Evolutionary conservation across 345 rosid genomes (phyloP).

Genomic region (Bruguiera sexangula): DNA sequence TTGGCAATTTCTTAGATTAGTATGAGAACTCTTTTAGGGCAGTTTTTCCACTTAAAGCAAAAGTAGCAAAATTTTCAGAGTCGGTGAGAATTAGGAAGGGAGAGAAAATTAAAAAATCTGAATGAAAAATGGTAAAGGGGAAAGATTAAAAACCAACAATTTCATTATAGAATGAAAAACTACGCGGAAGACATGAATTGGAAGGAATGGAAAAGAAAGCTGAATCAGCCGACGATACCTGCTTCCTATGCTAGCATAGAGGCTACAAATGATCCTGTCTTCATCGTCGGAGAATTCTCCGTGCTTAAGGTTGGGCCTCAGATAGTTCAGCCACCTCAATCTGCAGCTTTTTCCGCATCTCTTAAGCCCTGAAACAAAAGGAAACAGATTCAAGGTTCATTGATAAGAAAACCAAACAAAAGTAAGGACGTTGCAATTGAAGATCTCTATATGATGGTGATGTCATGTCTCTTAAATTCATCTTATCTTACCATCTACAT

Average conservation of each 20-base stretch:
- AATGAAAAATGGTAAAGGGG: background rate
- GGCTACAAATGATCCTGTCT: conserved; percentile 32
- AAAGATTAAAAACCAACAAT: background rate
- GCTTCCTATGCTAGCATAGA: conserved; percentile 35
- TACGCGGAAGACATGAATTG: background rate
- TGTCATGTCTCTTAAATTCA: background rate
- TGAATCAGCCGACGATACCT: conserved; percentile 10
- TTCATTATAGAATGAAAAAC: background rate
- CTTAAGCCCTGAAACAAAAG: conserved; percentile 20
- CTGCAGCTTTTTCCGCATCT: conserved; percentile 38
- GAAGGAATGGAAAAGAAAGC: background rate
- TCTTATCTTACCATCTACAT: background rate
- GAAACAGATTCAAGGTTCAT: background rate
- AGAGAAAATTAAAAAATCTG: background rate
- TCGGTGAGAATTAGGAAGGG: no score
- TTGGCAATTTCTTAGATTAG: conserved; percentile 27
- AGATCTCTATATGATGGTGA: background rate
- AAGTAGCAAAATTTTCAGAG: background rate
- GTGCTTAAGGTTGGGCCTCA: conserved; percentile 33
- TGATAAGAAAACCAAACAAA: background rate
- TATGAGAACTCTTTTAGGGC: background rate
- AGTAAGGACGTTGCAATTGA: background rate
- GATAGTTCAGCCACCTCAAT: conserved; percentile 35
- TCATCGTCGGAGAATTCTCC: conserved; percentile 34
- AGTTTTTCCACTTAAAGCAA: background rate